A percentile compares a stretch with the other conserved stretches of the same genome.
These are phyloP conservation scores for Pyrus hybrid DNA, from an alignment of 331 rosid genomes.

Conservation along the genomic window DNA sequence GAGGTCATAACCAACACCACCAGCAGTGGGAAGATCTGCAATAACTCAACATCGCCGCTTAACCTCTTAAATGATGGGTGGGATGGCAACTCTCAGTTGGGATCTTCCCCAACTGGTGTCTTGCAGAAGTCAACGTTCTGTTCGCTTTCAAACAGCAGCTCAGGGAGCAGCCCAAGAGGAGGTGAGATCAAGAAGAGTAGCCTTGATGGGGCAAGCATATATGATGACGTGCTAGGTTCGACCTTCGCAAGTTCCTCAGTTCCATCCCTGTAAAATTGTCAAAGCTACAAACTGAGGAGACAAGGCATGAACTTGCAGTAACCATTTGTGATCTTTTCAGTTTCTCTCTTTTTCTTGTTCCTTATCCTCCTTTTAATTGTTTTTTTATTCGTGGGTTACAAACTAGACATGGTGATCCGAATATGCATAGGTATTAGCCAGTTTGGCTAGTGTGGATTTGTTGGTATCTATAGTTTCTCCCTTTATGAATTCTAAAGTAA, in stretches of 20 bases:
- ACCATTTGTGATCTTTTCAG: neutral
- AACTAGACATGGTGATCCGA: conserved; percentile 13
- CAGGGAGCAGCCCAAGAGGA: conserved; percentile 32
- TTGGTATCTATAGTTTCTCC: neutral
- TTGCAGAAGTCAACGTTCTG: conserved; percentile 35
- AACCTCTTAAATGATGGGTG: conserved; percentile 29
- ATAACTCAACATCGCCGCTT: conserved; percentile 11
- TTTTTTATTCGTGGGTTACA: neutral
- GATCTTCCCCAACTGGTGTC: conserved; percentile 41
- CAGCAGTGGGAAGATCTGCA: conserved; percentile 12
- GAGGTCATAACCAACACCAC: conserved; percentile 30
- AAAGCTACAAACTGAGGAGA: neutral
- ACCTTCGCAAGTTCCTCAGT: conserved; percentile 22
- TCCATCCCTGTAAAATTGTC: conserved; percentile 17
- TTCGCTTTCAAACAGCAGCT: conserved; percentile 43
- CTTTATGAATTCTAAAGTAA: neutral
- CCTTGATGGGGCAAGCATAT: conserved; percentile 12
- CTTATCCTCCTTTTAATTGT: neutral
- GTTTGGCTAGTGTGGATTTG: conserved; percentile 12
- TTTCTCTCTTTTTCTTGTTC: neutral
- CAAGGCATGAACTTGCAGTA: conserved; percentile 1
- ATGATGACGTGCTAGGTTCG: conserved; percentile 21
- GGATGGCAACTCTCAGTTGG: conserved; percentile 29
- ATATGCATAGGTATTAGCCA: conserved; percentile 7
- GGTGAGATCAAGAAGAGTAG: conserved; percentile 2